Evolutionary conservation across 2,329 filamentous ascomycete species (phyloP).

Genomic region (Calonectria multiphialidica): DNA sequence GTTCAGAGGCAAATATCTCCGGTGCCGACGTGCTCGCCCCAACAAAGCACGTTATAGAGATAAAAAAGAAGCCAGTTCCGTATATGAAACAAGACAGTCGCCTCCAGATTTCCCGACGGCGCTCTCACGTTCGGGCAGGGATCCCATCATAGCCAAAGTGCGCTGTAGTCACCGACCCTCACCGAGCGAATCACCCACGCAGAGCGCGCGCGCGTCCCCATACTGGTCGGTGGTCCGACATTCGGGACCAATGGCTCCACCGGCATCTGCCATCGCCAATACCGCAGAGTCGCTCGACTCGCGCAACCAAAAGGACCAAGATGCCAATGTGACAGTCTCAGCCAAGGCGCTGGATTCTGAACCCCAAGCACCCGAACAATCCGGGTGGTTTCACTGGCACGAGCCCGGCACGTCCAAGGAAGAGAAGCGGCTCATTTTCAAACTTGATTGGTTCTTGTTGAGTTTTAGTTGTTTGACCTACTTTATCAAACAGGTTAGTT

Average conservation of each 20-base stretch:
- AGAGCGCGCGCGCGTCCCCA: neutral
- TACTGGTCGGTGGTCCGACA: neutral
- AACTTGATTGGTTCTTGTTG: slow-evolving; percentile 62
- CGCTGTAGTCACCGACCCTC: neutral
- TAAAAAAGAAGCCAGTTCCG: neutral
- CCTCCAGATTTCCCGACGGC: neutral
- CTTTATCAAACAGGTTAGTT: slow-evolving; percentile 55
- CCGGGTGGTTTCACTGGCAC: slow-evolving; percentile 55
- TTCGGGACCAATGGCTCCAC: slow-evolving; percentile 7
- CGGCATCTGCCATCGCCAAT: neutral
- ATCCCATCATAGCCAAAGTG: neutral
- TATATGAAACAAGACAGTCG: neutral
- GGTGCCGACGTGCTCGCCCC: slow-evolving; percentile 19
- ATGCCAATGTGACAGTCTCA: neutral
- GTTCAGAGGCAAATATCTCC: neutral
- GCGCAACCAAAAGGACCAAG: neutral
- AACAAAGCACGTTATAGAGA: slow-evolving; percentile 20
- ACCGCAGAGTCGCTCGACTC: slow-evolving; percentile 6
- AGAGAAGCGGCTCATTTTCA: slow-evolving; percentile 60
- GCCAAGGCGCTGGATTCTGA: neutral
- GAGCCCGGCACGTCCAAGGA: slow-evolving; percentile 53
- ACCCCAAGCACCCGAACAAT: neutral
- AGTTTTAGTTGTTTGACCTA: slow-evolving; percentile 54
- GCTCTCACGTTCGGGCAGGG: neutral
- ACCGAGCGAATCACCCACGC: neutral